Conservation (phyloP, 1,284 basidiomycete species). For the Sphaerobolus stellatus region DNA sequence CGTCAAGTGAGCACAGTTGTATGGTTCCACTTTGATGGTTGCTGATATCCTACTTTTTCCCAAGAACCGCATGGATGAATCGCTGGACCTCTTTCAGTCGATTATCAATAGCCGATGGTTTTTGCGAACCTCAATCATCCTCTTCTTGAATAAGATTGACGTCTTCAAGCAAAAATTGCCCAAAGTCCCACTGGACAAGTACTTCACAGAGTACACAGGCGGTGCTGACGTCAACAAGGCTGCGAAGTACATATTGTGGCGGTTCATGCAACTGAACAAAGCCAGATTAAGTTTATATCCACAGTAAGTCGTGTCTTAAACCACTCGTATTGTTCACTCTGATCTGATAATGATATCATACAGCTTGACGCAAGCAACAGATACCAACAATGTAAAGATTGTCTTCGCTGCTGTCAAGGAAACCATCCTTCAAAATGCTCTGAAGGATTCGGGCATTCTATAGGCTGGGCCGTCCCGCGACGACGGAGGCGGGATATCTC, state of each 20-base stretch:
- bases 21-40: neutral
- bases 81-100: conserved; percentile 89
- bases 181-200: conserved; percentile 84
- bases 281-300: conserved; percentile 88
- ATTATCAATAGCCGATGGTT: conserved; percentile 99
- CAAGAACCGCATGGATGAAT: conserved; percentile 95
- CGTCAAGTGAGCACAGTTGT: conserved; percentile 54
- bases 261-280: conserved; percentile 94
- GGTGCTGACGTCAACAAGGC: conserved; percentile 96
- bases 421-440: conserved; percentile 89
- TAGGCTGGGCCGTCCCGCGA: conserved; percentile 19
- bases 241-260: conserved; percentile 96
- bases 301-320: conserved; percentile 59
- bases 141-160: conserved; percentile 96
- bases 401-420: conserved; percentile 98
- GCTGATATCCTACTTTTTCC: conserved; percentile 13
- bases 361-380: conserved; percentile 79
- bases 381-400: conserved; percentile 80
- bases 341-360: conserved; percentile 1
- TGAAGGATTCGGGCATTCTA: conserved; percentile 82
- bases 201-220: conserved; percentile 94
- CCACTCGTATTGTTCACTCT: conserved; percentile 12
- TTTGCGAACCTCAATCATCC: conserved; percentile 85
- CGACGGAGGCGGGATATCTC: neutral
- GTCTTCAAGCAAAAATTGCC: conserved; percentile 93